Conservation (phyloP, 2,329 filamentous ascomycete species). For the Venturia aucupariae region DNA sequence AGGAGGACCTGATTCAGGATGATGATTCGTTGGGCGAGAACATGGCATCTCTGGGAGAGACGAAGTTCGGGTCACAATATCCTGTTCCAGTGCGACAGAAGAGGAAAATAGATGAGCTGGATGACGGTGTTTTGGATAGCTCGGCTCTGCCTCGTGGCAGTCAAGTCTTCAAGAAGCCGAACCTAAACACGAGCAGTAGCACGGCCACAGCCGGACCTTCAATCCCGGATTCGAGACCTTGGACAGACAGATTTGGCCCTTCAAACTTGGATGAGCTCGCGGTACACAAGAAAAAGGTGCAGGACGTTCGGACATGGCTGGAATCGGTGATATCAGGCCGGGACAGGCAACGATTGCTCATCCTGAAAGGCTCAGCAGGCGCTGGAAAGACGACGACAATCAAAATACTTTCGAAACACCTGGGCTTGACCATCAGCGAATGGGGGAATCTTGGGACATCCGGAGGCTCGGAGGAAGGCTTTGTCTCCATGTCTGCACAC, state of each 20-base stretch:
- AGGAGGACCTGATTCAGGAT: slow-evolving; percentile 30
- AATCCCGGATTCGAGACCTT: slow-evolving; percentile 58
- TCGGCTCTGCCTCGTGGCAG: slow-evolving; percentile 7
- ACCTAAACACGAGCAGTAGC: background rate
- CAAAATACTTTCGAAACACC: slow-evolving; percentile 63
- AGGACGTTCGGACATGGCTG: slow-evolving; percentile 77
- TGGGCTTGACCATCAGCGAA: slow-evolving; percentile 71
- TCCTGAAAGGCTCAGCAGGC: slow-evolving; percentile 85
- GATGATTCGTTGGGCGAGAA: slow-evolving; percentile 26
- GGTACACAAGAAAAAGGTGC: slow-evolving; percentile 89
- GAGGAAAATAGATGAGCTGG: slow-evolving; percentile 7
- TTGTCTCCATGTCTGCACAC: slow-evolving; percentile 62
- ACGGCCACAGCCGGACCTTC: background rate
- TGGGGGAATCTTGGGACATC: slow-evolving; percentile 77
- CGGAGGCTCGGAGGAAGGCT: slow-evolving; percentile 50
- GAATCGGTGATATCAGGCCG: slow-evolving; percentile 59
- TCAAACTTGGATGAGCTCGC: slow-evolving; percentile 70
- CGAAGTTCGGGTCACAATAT: slow-evolving; percentile 8
- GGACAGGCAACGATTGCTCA: slow-evolving; percentile 57
- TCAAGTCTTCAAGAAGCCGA: slow-evolving; percentile 9
- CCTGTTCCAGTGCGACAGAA: slow-evolving; percentile 10
- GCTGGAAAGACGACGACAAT: slow-evolving; percentile 89
- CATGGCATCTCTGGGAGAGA: slow-evolving; percentile 3
- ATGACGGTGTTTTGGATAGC: background rate
- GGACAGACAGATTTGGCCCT: slow-evolving; percentile 80